Conservation (phyloP, 768 basidiomycete species). For the Paxillus ammoniavirescens region DNA sequence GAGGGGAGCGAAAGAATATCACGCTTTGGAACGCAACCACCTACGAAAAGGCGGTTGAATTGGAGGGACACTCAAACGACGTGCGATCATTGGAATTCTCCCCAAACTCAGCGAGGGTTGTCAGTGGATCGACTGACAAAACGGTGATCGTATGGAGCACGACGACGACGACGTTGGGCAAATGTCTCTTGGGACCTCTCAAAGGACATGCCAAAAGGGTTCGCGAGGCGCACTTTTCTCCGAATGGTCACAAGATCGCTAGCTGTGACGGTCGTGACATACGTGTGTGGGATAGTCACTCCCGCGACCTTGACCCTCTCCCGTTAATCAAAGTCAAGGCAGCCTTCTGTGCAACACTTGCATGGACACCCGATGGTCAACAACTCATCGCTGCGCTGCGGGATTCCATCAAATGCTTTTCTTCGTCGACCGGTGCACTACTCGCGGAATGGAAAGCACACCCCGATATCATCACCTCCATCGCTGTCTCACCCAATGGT, state of each 20-base stretch:
- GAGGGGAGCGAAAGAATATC: not conserved
- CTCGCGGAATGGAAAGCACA: constrained; percentile 8
- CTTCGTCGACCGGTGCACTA: not conserved
- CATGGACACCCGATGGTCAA: not conserved
- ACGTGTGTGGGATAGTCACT: not conserved
- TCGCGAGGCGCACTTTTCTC: not conserved
- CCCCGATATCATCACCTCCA: not conserved
- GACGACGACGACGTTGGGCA: not conserved
- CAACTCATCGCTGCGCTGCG: not conserved
- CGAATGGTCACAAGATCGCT: not conserved
- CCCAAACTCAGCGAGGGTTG: no score
- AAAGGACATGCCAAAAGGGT: not conserved
- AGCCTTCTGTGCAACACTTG: not conserved
- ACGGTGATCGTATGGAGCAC: not conserved
- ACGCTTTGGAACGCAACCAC: not conserved
- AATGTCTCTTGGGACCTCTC: not conserved
- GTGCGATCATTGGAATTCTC: not conserved
- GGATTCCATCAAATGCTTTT: not conserved
- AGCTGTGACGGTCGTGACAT: not conserved
- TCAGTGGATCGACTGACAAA: not conserved
- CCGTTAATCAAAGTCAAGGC: not conserved
- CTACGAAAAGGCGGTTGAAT: not conserved
- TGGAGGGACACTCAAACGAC: not conserved
- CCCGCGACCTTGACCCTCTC: not conserved
- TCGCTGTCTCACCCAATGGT: constrained; percentile 13